A percentile compares a stretch with the other conserved stretches of the same genome.
These are phyloP conservation scores for Lunasporangiospora selenospora DNA, from an alignment of 192 early-diverging fungal genomes.

Conservation along the genomic window DNA sequence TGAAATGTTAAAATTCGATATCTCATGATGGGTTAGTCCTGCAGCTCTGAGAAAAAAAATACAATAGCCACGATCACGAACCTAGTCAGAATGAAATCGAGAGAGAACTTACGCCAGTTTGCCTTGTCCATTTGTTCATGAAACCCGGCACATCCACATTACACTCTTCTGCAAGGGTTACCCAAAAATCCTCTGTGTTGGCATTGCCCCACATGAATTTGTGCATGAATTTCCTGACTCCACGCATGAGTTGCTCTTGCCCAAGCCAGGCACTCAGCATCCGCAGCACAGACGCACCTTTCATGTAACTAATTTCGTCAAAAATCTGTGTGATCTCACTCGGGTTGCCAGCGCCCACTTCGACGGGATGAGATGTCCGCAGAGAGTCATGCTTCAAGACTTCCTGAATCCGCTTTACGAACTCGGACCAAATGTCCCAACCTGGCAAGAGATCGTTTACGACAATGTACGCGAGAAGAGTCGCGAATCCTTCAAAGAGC, in stretches of 20 bases:
- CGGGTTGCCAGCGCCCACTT: conserved; percentile 73
- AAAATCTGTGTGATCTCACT: conserved; percentile 86
- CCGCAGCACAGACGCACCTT: conserved; percentile 81
- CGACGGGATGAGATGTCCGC: conserved; percentile 83
- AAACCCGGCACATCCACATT: conserved; percentile 70
- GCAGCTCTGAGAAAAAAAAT: conserved; percentile 67
- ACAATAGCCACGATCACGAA: conserved; percentile 57
- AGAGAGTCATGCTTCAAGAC: conserved; percentile 79
- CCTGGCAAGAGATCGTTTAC: conserved; percentile 79
- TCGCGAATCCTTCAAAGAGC: conserved; percentile 57
- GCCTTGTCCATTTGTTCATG: conserved; percentile 83
- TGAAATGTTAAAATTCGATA: conserved; percentile 65
- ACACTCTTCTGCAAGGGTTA: conserved; percentile 63
- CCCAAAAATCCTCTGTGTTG: conserved; percentile 81
- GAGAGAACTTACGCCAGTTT: conserved; percentile 78
- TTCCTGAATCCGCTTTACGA: conserved; percentile 70
- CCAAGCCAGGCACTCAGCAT: conserved; percentile 77
- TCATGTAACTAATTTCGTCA: conserved; percentile 85
- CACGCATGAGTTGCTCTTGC: conserved; percentile 53
- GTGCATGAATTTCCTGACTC: conserved; percentile 67
- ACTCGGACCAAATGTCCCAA: conserved; percentile 80
- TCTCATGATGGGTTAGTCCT: conserved; percentile 73
- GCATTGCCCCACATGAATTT: conserved; percentile 76
- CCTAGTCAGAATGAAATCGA: conserved; percentile 73
- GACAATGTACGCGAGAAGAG: conserved; percentile 63